Conservation (phyloP, 768 basidiomycete species). For the Macrolepiota albuminosa region DNA sequence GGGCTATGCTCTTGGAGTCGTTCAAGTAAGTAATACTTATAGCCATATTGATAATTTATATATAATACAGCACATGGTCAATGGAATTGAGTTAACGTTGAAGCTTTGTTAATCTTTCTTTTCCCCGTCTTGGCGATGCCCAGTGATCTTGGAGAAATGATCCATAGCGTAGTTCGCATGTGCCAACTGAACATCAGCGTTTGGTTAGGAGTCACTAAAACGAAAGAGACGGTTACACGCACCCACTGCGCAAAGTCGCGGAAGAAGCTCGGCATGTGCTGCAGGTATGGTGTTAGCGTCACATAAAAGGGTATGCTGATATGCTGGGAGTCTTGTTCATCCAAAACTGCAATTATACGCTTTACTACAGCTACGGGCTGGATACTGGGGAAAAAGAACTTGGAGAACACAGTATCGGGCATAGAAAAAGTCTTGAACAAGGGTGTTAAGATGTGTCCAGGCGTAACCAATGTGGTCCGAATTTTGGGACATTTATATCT, state of each 20-base stretch:
- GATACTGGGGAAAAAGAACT: constrained; percentile 75
- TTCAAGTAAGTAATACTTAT: background rate
- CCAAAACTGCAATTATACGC: constrained; percentile 73
- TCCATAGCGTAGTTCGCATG: constrained; percentile 70
- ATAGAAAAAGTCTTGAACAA: constrained; percentile 64
- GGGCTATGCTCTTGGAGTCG: background rate
- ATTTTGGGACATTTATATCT: constrained; percentile 73
- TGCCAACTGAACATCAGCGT: constrained; percentile 40
- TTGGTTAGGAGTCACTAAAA: constrained; percentile 2
- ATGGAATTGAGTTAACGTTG: background rate
- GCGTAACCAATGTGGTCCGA: constrained; percentile 83
- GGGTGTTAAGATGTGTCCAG: constrained; percentile 74
- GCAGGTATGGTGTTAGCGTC: constrained; percentile 51
- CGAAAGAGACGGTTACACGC: constrained; percentile 14
- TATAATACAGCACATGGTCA: background rate
- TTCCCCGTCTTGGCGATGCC: constrained; percentile 52
- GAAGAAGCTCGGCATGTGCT: constrained; percentile 63
- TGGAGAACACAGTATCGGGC: constrained; percentile 45
- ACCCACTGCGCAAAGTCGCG: constrained; percentile 79
- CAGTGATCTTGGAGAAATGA: constrained; percentile 61
- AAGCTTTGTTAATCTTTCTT: background rate
- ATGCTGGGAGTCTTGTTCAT: constrained; percentile 70
- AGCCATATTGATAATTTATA: background rate
- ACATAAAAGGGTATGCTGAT: constrained; percentile 73
- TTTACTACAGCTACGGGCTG: constrained; percentile 75